Conservation (phyloP, 2,329 filamentous ascomycete genomes). For the Paecilomyces dactylethromorphus region DNA sequence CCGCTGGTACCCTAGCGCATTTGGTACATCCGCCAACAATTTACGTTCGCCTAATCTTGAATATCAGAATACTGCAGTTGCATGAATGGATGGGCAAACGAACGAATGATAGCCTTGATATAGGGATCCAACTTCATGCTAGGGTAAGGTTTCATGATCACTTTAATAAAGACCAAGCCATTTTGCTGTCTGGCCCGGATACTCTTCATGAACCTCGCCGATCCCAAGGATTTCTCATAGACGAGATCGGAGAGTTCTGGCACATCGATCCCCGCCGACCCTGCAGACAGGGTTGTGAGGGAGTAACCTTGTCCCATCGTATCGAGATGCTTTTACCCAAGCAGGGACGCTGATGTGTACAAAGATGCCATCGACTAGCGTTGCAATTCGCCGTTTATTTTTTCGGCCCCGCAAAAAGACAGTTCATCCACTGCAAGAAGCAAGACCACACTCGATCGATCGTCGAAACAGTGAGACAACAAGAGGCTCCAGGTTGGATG, state of each 20-base stretch:
- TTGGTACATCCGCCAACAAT: slow-evolving; percentile 74
- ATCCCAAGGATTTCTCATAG: slow-evolving; percentile 88
- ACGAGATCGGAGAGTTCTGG: slow-evolving; percentile 84
- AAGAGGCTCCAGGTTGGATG: not conserved
- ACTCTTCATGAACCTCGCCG: slow-evolving; percentile 92
- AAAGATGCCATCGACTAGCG: not conserved
- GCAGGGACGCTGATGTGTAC: not conserved
- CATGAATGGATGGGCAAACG: slow-evolving; percentile 21
- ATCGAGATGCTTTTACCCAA: slow-evolving; percentile 19
- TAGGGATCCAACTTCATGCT: slow-evolving; percentile 75
- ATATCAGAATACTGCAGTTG: slow-evolving; percentile 12
- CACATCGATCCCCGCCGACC: slow-evolving; percentile 87
- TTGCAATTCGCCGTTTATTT: not conserved
- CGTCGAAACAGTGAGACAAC: not conserved
- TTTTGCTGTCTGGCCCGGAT: slow-evolving; percentile 85
- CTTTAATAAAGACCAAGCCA: slow-evolving; percentile 88
- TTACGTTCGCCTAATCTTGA: slow-evolving; percentile 63
- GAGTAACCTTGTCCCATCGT: slow-evolving; percentile 96
- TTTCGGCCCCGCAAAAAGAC: not conserved
- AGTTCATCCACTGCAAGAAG: not conserved
- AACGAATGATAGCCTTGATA: slow-evolving; percentile 68
- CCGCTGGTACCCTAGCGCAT: slow-evolving; percentile 83
- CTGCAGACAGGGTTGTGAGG: slow-evolving; percentile 81
- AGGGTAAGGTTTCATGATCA: slow-evolving; percentile 85
- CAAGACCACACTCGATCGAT: not conserved